Evolutionary conservation across 306 rosid genomes (phyloP), one percentile per base, ranked within the genome.

Genomic region (Mimosa bimucronata): DNA sequence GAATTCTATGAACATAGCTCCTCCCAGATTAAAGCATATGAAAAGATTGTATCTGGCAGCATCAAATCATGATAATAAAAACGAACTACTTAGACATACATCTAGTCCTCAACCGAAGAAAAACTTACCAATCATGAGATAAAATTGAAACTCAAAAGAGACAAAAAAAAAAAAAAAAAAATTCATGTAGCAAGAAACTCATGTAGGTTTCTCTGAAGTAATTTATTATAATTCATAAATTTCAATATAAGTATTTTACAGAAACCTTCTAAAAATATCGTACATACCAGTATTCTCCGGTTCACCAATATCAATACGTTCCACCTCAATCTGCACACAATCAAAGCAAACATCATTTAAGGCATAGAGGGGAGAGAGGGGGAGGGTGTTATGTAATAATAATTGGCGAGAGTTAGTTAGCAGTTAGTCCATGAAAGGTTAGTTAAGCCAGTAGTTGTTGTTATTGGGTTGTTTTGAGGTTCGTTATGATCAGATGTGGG

Each of bases 261-360:
- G 10, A 75, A 71, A 81, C 44, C 72, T 75, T 67, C 57, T 44
- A 73, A 83, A n/a, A 31, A 66, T 62, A 81, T 37, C 31, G 68
- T 46, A 77, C 88, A 21, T 77, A 90, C 97, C 98, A 61, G 92
- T 65, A 86, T 84, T 87, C 80, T 87, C 97, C 10, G 91, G 86
- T 70, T 84, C 85, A 11, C 97, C 98, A 67, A 90, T 85, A 79
- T 92, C 98, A 71, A 92, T 94, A 14, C 90, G 85, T 34, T 94
- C 98, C 87, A 94, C 95, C 87, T 94, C 97, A 83, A 94, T 91
- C 97, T 94, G 90, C 25, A 48, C 44, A 77, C 64, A 84, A 76
- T 46, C 53, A 44, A n/a, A 4, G 34, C 64, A 83, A 55, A 68
- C 38, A 78, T 50, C 53, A 74, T 46, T 72, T 30, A 57, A 71